Evolutionary conservation across 352 stramenopile species (phyloP).

Genomic region (Albugo laibachii): DNA sequence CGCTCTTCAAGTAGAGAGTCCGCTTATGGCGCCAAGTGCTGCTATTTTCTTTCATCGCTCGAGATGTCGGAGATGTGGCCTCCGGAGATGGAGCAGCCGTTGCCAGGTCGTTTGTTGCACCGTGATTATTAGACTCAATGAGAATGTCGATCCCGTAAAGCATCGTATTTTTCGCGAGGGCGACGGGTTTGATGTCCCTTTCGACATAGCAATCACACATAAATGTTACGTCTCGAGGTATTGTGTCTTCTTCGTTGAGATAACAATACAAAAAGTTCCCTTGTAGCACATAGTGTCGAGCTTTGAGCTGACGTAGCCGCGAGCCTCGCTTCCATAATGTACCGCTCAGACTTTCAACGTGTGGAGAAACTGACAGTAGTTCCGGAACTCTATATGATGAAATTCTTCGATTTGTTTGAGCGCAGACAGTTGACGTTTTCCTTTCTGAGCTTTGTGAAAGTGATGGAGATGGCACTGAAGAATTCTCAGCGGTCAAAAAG

Average conservation of each 20-base stretch:
- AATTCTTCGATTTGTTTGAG: too few species aligned
- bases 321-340: constrained; percentile 62
- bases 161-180: constrained; percentile 55
- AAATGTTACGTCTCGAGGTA: constrained; percentile 54
- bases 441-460: too few species aligned
- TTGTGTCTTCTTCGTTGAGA: constrained; percentile 44
- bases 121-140: too few species aligned
- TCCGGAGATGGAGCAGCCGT: too few species aligned
- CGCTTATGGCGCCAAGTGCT: constrained; percentile 13
- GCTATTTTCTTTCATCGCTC: constrained; percentile 21
- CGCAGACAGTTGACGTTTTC: too few species aligned
- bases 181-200: constrained; percentile 22
- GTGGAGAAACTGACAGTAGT: background rate
- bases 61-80: constrained; percentile 17
- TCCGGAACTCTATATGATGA: too few species aligned
- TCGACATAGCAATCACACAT: constrained; percentile 68
- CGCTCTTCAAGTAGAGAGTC: constrained; percentile 62
- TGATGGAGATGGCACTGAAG: too few species aligned
- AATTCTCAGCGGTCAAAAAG: too few species aligned
- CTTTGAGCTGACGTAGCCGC: constrained; percentile 73
- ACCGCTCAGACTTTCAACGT: constrained; percentile 17
- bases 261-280: constrained; percentile 83
- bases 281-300: constrained; percentile 67
- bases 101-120: too few species aligned
- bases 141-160: constrained; percentile 82